phyloP scores from a whole-genome alignment of 352 stramenopile species.

The Globisporangium nodosum region DNA sequence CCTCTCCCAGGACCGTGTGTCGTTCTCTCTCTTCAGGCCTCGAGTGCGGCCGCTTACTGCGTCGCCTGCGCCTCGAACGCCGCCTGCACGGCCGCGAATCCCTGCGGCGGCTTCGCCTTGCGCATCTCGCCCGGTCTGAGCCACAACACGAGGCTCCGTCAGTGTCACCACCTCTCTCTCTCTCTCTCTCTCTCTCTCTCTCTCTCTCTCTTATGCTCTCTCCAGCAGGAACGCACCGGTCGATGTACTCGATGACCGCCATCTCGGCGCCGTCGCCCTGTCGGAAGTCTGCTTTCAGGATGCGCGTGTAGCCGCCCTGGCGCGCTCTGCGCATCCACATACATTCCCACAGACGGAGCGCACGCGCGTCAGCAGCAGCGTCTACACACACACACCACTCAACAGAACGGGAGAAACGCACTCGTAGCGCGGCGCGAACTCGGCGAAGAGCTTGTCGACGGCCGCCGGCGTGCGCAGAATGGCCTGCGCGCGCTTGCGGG shows the following conservation, averaged over 20 bases:
- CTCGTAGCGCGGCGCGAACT: slow-evolving; percentile 94
- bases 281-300: slow-evolving; percentile 93
- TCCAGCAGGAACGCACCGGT: slow-evolving; percentile 47
- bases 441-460: slow-evolving; percentile 95
- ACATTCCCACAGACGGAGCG: background rate
- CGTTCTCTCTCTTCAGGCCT: background rate
- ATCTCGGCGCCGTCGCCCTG: slow-evolving; percentile 95
- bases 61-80: slow-evolving; percentile 37
- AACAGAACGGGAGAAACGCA: slow-evolving; percentile 26
- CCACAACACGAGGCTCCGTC: background rate
- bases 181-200: too few species aligned
- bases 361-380: background rate
- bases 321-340: slow-evolving; percentile 23
- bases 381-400: background rate
- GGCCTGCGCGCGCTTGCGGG: slow-evolving; percentile 71
- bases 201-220: too few species aligned
- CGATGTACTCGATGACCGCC: slow-evolving; percentile 98
- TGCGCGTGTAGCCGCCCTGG: slow-evolving; percentile 93
- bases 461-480: slow-evolving; percentile 88
- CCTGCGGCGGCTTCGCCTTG: slow-evolving; percentile 61
- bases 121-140: slow-evolving; percentile 78
- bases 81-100: slow-evolving; percentile 43
- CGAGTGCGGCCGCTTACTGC: background rate
- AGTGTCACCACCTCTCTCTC: background rate
- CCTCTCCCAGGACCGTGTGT: background rate